Evolutionary conservation across 768 basidiomycete genomes (phyloP), one percentile per base, ranked within the genome.

Genomic region (Sporobolomyces phaffii): DNA sequence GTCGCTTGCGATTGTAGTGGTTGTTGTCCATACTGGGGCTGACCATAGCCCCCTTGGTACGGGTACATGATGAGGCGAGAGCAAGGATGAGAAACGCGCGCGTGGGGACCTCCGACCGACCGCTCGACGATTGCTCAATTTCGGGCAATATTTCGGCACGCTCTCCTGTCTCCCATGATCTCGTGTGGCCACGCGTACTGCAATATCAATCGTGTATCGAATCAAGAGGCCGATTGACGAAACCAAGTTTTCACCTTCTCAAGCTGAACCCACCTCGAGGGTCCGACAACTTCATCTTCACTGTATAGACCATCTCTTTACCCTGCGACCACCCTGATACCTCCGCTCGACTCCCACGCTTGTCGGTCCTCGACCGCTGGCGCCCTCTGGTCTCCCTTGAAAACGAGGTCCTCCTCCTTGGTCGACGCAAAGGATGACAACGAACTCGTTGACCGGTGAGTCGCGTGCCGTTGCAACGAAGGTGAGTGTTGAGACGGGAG

Each of bases 31-130:
- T 62, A 45, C 51, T 61, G 67, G 26, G 51, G 69, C 45, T 63
- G 62, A 11, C 62, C 65, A 26, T 72, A 68, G 10, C 61, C 61
- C 18, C 69, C 69, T n/a, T 54, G 44, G 47, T 70, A 70, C 5
- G 60, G 64, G 34, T 63, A 64, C 69, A 70, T 70, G 40, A n/a
- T 29, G 26, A 28, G 22, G 50, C 24, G 26, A 36, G 31, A 18
- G 43, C 8, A 28, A 24, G 36, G n/a, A 44, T 29, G 38, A 7
- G 11, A 28, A 28, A 28, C 40, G 41, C 53, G 40, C 13, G 34
- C 36, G 2, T 33, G 11, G 28, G 28, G 24, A 17, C 17, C n/a
- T n/a, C n/a, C n/a, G n/a, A n/a, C n/a, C n/a, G n/a, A n/a, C n/a
- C n/a, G n/a, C n/a, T n/a, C n/a, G n/a, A n/a, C n/a, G n/a, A n/a